These are phyloP conservation scores for Lachancea waltii DNA, from an alignment of 805 yeast species.

Conservation along the genomic window DNA sequence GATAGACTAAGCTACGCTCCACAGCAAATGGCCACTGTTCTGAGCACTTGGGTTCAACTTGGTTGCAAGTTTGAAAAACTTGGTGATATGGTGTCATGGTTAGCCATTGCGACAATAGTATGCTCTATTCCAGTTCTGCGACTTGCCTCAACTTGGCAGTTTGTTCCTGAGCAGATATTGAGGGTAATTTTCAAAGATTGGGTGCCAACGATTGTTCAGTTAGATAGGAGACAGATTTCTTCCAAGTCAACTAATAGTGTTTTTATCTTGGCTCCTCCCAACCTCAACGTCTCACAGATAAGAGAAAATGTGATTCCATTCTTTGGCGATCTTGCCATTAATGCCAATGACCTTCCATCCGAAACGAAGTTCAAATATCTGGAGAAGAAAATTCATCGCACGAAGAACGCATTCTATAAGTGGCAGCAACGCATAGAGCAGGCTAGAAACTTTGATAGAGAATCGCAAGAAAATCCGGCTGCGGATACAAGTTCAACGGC, in stretches of 20 bases:
- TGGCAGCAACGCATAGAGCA: conserved; percentile 70
- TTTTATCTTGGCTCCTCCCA: conserved; percentile 78
- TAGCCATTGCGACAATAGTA: conserved; percentile 76
- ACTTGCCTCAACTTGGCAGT: conserved; percentile 66
- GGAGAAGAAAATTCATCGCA: conserved; percentile 58
- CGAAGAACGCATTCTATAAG: conserved; percentile 65
- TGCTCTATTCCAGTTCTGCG: conserved; percentile 80
- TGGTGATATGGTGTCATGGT: conserved; percentile 94
- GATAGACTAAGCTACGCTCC: conserved; percentile 26
- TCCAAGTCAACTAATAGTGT: conserved; percentile 49
- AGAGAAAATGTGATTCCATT: conserved; percentile 79
- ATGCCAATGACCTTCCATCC: conserved; percentile 25
- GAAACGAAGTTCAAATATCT: conserved; percentile 38
- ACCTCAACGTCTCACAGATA: conserved; percentile 69
- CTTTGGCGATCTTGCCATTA: conserved; percentile 76
- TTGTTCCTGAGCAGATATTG: conserved; percentile 52
- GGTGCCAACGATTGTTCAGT: conserved; percentile 88
- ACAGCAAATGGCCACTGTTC: conserved; percentile 49
- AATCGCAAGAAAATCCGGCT: conserved; percentile 25
- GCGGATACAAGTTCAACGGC: not conserved
- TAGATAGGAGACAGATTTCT: conserved; percentile 66
- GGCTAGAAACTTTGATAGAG: conserved; percentile 6
- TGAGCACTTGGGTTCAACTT: conserved; percentile 79
- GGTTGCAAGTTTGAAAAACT: conserved; percentile 69
- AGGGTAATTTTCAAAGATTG: conserved; percentile 69